phyloP scores from a whole-genome alignment of 2,329 filamentous ascomycete species.

The Chrysoporthe puriensis region DNA sequence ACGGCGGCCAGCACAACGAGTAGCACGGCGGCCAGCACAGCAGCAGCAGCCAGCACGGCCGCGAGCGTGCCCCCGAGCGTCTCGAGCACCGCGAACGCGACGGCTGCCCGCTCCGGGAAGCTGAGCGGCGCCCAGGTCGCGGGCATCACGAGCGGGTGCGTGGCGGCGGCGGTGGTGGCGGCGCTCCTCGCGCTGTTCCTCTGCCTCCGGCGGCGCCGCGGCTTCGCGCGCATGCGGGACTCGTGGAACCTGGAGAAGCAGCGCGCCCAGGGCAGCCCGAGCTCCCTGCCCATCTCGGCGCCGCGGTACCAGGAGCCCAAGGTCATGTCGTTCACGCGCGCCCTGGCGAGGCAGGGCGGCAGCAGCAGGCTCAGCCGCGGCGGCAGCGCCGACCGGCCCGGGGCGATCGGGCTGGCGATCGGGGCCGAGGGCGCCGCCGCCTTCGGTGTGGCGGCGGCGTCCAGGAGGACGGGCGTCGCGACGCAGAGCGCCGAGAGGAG shows the following conservation, averaged over 20 bases:
- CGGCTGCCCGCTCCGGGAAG: slow-evolving; percentile 7
- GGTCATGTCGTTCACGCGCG: slow-evolving; percentile 31
- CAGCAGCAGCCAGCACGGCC: neutral
- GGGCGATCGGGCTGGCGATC: slow-evolving; percentile 51
- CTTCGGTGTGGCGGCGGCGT: neutral
- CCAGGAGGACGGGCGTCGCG: neutral
- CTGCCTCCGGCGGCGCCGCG: slow-evolving; percentile 14
- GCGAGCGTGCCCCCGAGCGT: slow-evolving; percentile 13
- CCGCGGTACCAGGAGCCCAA: slow-evolving; percentile 41
- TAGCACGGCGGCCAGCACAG: too few relatives aligned
- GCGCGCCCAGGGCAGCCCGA: slow-evolving; percentile 38
- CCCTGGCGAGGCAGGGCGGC: slow-evolving; percentile 29
- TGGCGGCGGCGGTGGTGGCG: slow-evolving; percentile 52
- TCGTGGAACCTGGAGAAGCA: slow-evolving; percentile 38
- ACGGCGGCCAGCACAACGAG: too few relatives aligned
- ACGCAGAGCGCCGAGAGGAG: slow-evolving; percentile 12
- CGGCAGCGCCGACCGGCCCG: slow-evolving; percentile 37
- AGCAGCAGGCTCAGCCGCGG: slow-evolving; percentile 30
- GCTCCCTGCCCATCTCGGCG: slow-evolving; percentile 50
- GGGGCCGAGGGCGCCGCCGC: slow-evolving; percentile 37
- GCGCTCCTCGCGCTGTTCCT: slow-evolving; percentile 41
- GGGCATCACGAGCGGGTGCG: slow-evolving; percentile 61
- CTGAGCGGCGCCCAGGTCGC: slow-evolving; percentile 53
- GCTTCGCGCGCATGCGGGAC: slow-evolving; percentile 43
- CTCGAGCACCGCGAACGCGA: slow-evolving; percentile 16